Percentiles rank a stretch among this genome's conserved stretches.
These are phyloP conservation scores for Trichoderma reesei DNA, from an alignment of 495 filamentous ascomycete species.

Conservation along the genomic window DNA sequence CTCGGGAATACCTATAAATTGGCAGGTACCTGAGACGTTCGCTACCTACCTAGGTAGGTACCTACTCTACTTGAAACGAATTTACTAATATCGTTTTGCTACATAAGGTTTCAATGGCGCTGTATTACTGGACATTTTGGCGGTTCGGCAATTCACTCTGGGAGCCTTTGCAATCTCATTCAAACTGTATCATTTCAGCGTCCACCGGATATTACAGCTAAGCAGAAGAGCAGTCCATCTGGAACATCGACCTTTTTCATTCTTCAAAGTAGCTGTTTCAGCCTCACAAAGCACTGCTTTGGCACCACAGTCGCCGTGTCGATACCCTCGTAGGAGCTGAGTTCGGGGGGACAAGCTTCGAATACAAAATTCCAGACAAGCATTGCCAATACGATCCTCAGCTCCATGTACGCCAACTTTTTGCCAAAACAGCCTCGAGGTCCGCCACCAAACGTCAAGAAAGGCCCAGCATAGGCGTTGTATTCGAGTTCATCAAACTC, in stretches of 20 bases:
- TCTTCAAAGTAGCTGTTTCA: not conserved
- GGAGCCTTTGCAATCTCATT: too few species aligned
- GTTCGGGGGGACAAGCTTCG: slow-evolving; percentile 14
- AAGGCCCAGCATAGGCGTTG: slow-evolving; percentile 22
- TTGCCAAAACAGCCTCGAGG: slow-evolving; percentile 27
- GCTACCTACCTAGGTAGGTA: too few species aligned
- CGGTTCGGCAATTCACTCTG: too few species aligned
- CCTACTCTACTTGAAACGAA: too few species aligned
- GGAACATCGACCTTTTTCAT: too few species aligned
- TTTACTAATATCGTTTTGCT: not conserved
- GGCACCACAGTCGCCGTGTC: slow-evolving; percentile 1
- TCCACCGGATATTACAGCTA: too few species aligned
- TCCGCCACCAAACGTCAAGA: slow-evolving; percentile 25
- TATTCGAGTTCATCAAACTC: slow-evolving; percentile 15
- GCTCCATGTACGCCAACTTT: slow-evolving; percentile 13
- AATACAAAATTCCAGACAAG: slow-evolving; percentile 15
- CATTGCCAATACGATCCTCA: slow-evolving; percentile 12
- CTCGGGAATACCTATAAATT: not conserved
- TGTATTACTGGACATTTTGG: not conserved
- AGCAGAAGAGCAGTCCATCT: too few species aligned
- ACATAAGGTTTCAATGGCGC: not conserved
- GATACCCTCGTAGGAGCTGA: slow-evolving; percentile 12
- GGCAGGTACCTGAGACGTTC: not conserved
- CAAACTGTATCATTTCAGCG: too few species aligned
- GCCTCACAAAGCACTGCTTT: slow-evolving; percentile 6